Evolutionary conservation across 2,329 filamentous ascomycete genomes (phyloP), one percentile per base, ranked within the genome.

Genomic region (Penicillium decumbens): DNA sequence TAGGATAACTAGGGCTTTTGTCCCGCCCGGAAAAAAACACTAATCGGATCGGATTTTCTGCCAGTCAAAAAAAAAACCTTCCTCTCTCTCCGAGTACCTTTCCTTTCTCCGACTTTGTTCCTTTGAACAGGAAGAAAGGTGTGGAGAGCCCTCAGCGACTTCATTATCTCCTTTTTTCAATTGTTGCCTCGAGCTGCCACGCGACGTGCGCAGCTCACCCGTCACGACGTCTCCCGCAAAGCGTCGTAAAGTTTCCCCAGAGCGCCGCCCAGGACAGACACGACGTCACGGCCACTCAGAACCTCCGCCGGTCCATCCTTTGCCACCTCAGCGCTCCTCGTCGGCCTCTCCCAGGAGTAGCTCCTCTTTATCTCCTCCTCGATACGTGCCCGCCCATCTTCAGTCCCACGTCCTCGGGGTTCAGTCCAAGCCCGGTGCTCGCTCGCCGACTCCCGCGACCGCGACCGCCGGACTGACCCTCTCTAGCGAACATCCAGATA

Each of bases 381-480:
- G 76, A 51, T 80, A 76, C 64, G 72, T 82, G 47, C 79, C 79
- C 53, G 75, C 78, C 46, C 79, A 81, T 65, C 68, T 82, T 49
- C 77, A 79, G 63, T 73, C 75, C 65, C 77, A 79, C 64, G 72
- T 78, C 46, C 63, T 68, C 32, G 66, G 63, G 49, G 55, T 61
- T 40, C 54, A 55, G 53, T 60, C 57, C 35, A 72, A 62, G 61
- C 54, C 65, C 38, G 58, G 63, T 53, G 70, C 68, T 52, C 66
- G 66, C 45, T 69, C 63, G 35, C 68, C 69, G 4, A 67, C 63
- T 46, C 69, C 78, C 30, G 78, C 72, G 59, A 74, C 76, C 57
- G 76, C 78, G 50, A 80, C 76, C 72, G 76, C 78, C 54, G 74
- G 72, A 44, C 66, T 80, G 56, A 72, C 72, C 37, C 66, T 80